Base-by-base conservation (phyloP, 2,329 filamentous ascomycete species). In the Aspergillus sp. region DNA sequence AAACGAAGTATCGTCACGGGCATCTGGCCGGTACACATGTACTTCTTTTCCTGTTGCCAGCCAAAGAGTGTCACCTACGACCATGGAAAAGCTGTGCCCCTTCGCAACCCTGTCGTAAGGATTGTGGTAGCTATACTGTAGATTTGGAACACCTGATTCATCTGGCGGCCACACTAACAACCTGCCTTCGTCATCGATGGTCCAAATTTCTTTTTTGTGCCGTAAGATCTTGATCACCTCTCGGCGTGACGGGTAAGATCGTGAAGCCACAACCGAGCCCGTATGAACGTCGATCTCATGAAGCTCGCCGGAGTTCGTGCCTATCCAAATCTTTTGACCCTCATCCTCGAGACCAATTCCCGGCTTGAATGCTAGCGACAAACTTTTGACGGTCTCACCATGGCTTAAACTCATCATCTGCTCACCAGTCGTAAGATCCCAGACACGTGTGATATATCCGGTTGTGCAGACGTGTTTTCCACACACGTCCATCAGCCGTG, bases 161-260 rank as follows among this genome's bases (percentile, higher is more conserved):
- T 92, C 90, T 4, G 93, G 88, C 1, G 85, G 87, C 95, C 95
- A 99, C 5, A 98, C 84, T 63, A 91, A 87, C 13, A 99, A 78
- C 45, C 89, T 90, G 11, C 95, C 95, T 47, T 89, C 86, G 62
- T 97, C 93, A 70, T 98, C 95, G 48, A 99, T 74, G 0, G 93
- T 93, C 95, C 95, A 99, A 71, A 99, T 85, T 68, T 97, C 90
- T 64, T 91, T 91, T 61, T 86, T 88, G 72, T 96, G 89, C 39
- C 95, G 86, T 69, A 91, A 89, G 42, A 99, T 96, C 66, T 87
- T 91, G 62, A 90, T 84, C 50, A 99, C 84, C 64, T 96, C 90
- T 60, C 86, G 83, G 42, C 90, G 86, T 7, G 87, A 85, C 67
- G 98, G 95, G 2, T 90, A 89, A 50, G 83, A 77, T 66, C 89